phyloP scores from a whole-genome alignment of 1,284 basidiomycete species.

The Ceratobasidium sp. region DNA sequence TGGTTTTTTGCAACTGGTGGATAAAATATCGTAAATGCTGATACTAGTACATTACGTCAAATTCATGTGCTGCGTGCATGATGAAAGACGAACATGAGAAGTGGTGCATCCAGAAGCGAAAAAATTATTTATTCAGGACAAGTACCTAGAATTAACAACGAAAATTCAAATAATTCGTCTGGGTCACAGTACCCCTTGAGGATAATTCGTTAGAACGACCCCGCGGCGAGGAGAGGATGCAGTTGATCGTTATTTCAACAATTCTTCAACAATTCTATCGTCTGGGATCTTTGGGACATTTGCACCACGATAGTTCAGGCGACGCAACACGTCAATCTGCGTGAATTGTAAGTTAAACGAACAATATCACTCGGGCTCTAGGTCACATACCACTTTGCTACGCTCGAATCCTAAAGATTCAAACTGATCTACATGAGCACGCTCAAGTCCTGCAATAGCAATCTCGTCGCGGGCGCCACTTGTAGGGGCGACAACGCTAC shows the following conservation, averaged over 20 bases:
- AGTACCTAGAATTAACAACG: background rate
- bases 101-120: background rate
- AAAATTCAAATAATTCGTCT: no score
- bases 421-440: constrained; percentile 71
- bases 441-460: constrained; percentile 51
- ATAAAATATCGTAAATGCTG: no score
- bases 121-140: background rate
- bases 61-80: no score
- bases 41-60: no score
- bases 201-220: no score
- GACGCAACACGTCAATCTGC: constrained; percentile 89
- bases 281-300: constrained; percentile 73
- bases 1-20: no score
- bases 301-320: constrained; percentile 91
- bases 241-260: constrained; percentile 69
- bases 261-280: constrained; percentile 71
- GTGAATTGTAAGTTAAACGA: no score
- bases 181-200: no score
- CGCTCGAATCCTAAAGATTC: constrained; percentile 80
- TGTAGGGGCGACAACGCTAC: constrained; percentile 63
- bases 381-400: constrained; percentile 83
- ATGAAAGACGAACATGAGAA: no score
- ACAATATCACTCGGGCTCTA: no score
- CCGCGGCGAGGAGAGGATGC: no score
- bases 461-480: constrained; percentile 48